Evolutionary conservation across 345 rosid species (phyloP), one percentile per base, ranked within the genome.

Genomic region (Acer campestre): DNA sequence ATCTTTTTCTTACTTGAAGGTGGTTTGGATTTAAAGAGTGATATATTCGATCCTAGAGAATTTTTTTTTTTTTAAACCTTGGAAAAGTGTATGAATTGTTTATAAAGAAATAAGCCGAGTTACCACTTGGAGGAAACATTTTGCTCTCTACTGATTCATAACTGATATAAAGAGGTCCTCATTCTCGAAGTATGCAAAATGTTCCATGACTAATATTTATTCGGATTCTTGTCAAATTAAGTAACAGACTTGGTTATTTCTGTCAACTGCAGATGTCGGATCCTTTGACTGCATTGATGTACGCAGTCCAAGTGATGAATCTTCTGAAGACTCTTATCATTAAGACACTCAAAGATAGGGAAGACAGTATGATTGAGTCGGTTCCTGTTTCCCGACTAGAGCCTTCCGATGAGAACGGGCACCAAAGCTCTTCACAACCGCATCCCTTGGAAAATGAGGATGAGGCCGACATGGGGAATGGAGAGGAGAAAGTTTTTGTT

Each of bases 281-380:
- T 88, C 99, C 99, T 29, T 82, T 97, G 78, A 97, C 99, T 3
- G 98, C 99, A 67, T 79, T 97, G 75, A 91, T 97, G 99, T 90
- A 91, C 77, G 98, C 96, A 3, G 98, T 97, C 75, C 95, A 93
- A 88, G 96, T 93, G 77, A 97, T 94, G 98, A 97, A 97, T 81
- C 90, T 97, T 86, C 97, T 97, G 23, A 93, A 89, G 85, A 90
- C 90, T 49, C 97, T 97, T 44, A 81, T 91, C 20, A 82, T 79
- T 7, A 90, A 82, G 81, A 91, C 87, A 2, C 87, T 97, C 64
- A 87, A 81, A 82, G 98, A 85, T 61, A 85, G 98, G 81, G 89
- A 89, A 83, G 93, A 88, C 27, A 82, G 88, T 27, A 61, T 81
- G 62, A 75, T 85, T 23, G 95, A 86, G 73, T 66, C 88, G 55